These are phyloP conservation scores for Colletotrichum aenigma DNA, from an alignment of 2,329 filamentous ascomycete species.

Conservation along the genomic window DNA sequence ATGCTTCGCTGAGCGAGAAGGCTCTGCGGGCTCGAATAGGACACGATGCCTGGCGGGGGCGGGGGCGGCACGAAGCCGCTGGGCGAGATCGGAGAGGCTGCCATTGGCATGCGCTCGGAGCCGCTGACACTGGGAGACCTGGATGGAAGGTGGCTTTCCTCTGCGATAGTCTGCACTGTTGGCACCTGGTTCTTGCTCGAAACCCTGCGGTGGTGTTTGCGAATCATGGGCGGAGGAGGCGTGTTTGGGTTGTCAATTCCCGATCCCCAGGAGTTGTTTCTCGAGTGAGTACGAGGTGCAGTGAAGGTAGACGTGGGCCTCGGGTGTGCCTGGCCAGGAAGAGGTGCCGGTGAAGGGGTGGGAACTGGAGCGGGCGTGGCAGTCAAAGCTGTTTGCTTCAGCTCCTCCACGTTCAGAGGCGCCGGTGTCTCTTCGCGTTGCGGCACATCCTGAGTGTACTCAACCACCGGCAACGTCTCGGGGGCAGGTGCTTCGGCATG, in stretches of 20 bases:
- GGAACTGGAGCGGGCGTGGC: conserved; percentile 44
- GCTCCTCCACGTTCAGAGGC: conserved; percentile 67
- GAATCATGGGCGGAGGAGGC: background rate
- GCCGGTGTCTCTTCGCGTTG: conserved; percentile 53
- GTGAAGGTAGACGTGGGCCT: conserved; percentile 27
- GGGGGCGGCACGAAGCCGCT: conserved; percentile 5
- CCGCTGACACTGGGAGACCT: background rate
- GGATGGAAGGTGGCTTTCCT: background rate
- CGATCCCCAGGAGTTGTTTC: conserved; percentile 16
- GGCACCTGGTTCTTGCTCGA: conserved; percentile 5
- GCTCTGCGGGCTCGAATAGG: conserved; percentile 58
- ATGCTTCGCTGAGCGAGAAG: conserved; percentile 61
- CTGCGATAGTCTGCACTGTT: conserved; percentile 11
- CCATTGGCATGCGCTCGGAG: conserved; percentile 10
- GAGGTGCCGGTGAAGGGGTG: conserved; percentile 28
- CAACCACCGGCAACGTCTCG: conserved; percentile 61
- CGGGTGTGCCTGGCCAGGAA: conserved; percentile 26
- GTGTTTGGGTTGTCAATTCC: background rate
- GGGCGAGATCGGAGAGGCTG: conserved; percentile 23
- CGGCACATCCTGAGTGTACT: conserved; percentile 35
- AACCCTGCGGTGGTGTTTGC: conserved; percentile 16
- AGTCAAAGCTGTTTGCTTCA: conserved; percentile 66
- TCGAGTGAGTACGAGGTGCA: background rate
- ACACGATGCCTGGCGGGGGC: conserved; percentile 46
- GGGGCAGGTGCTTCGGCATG: conserved; percentile 74